These are phyloP conservation scores for Neocallimastix lanati DNA, from an alignment of 192 early-diverging fungal species.

Conservation along the genomic window DNA sequence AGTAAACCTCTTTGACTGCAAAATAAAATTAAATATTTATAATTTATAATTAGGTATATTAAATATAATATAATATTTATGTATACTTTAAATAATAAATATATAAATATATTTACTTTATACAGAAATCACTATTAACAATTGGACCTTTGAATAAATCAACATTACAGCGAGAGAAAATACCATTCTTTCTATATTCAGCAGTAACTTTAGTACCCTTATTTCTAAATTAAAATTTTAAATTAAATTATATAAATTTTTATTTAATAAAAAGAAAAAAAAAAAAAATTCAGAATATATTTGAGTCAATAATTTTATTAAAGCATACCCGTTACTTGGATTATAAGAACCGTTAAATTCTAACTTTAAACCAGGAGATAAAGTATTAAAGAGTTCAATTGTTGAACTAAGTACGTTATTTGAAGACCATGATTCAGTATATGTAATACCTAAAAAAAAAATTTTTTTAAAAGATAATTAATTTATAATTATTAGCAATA, in stretches of 20 bases:
- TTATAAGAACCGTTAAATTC: slow-evolving; percentile 68
- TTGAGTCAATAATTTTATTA: no score
- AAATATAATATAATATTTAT: no score
- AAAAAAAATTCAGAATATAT: no score
- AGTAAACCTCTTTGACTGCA: slow-evolving; percentile 64
- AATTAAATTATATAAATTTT: no score
- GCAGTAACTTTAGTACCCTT: slow-evolving; percentile 65
- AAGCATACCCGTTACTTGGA: slow-evolving; percentile 48
- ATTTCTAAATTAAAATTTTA: no score
- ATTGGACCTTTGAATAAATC: slow-evolving; percentile 92
- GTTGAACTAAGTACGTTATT: slow-evolving; percentile 77
- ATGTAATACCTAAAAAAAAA: slow-evolving; percentile 63
- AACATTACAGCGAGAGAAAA: slow-evolving; percentile 71
- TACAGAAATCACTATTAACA: slow-evolving; percentile 29
- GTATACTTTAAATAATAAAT: no score
- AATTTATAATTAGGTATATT: no score
- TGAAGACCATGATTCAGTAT: slow-evolving; percentile 96
- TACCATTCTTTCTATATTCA: slow-evolving; percentile 88
- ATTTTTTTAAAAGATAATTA: no score
- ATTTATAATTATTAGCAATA: no score
- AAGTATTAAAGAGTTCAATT: slow-evolving; percentile 81
- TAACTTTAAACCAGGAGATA: slow-evolving; percentile 93
- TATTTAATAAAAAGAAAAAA: no score
- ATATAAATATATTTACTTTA: no score
- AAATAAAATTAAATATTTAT: no score